A percentile compares a stretch with the other conserved stretches of the same genome.
Conservation (phyloP, 257 asterid species). For the Scutellaria baicalensis region DNA sequence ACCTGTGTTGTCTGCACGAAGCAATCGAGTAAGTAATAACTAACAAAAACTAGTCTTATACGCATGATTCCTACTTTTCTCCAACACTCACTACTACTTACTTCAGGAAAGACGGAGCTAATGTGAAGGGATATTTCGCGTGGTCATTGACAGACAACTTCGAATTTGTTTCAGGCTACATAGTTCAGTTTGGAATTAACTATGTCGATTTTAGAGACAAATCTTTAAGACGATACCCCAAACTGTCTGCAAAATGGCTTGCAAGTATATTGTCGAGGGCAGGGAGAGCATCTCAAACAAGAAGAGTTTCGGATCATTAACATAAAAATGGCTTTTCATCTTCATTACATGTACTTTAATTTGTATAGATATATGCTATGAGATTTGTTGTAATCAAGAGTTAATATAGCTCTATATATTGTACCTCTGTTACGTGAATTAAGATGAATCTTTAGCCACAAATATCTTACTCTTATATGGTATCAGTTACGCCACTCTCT, state of each 20-base stretch:
- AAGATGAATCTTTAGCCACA: too few species aligned
- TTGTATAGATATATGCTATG: background rate
- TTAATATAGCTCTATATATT: too few species aligned
- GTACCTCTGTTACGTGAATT: too few species aligned
- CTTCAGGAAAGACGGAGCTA: conserved; percentile 32
- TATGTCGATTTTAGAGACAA: conserved; percentile 27
- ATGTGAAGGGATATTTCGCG: conserved; percentile 34
- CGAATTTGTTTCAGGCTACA: conserved; percentile 28
- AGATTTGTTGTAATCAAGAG: too few species aligned
- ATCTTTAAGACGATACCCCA: conserved; percentile 18
- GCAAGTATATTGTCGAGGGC: background rate
- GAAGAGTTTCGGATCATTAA: conserved; percentile 9
- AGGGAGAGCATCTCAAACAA: too few species aligned
- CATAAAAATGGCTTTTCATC: background rate
- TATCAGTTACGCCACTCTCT: too few species aligned
- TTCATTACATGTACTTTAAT: too few species aligned
- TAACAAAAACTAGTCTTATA: too few species aligned
- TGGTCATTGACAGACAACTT: conserved; percentile 41
- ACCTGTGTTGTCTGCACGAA: conserved; percentile 30
- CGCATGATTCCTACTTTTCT: too few species aligned
- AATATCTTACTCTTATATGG: too few species aligned
- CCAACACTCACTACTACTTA: too few species aligned
- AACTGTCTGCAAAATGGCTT: conserved; percentile 43
- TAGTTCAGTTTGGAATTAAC: conserved; percentile 26
- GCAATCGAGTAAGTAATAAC: conserved; percentile 29